Conservation (phyloP, 2,329 filamentous ascomycete genomes). For the Colletotrichum truncatum region DNA sequence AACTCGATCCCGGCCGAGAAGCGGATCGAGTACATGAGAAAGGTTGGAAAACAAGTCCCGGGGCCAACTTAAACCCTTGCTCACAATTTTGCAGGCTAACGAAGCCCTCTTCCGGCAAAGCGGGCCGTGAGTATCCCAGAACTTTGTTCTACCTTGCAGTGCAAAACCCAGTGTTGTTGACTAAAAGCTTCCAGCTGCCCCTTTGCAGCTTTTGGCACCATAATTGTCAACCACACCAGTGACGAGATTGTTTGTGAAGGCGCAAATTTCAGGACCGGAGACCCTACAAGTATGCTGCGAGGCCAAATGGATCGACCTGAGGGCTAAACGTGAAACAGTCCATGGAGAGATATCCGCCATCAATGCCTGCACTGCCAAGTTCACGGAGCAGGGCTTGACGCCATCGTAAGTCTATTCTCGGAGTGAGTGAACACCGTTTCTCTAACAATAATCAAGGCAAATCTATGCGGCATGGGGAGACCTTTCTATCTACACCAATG, state of each 20-base stretch:
- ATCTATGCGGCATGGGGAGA: constrained; percentile 53
- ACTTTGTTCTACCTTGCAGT: no score
- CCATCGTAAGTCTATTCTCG: neutral
- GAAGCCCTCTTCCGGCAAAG: constrained; percentile 17
- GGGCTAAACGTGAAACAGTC: neutral
- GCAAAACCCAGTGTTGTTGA: neutral
- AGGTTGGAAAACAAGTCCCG: neutral
- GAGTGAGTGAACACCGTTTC: no score
- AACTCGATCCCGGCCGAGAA: constrained; percentile 16
- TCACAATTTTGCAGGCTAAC: neutral
- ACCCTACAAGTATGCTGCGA: neutral
- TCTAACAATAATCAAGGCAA: constrained; percentile 31
- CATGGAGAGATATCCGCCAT: constrained; percentile 28
- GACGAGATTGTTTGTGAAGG: constrained; percentile 39
- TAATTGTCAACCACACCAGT: constrained; percentile 64
- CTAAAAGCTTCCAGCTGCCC: constrained; percentile 47
- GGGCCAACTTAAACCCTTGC: rapidly evolving
- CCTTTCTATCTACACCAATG: constrained; percentile 64
- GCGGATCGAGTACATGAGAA: constrained; percentile 19
- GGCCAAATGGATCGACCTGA: neutral
- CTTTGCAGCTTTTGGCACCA: constrained; percentile 61
- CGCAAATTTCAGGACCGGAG: constrained; percentile 24
- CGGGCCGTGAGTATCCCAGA: neutral
- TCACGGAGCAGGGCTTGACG: constrained; percentile 16
- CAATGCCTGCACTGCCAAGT: constrained; percentile 19